Base-by-base conservation (phyloP, 768 basidiomycete genomes). In the Suillus luteus region DNA sequence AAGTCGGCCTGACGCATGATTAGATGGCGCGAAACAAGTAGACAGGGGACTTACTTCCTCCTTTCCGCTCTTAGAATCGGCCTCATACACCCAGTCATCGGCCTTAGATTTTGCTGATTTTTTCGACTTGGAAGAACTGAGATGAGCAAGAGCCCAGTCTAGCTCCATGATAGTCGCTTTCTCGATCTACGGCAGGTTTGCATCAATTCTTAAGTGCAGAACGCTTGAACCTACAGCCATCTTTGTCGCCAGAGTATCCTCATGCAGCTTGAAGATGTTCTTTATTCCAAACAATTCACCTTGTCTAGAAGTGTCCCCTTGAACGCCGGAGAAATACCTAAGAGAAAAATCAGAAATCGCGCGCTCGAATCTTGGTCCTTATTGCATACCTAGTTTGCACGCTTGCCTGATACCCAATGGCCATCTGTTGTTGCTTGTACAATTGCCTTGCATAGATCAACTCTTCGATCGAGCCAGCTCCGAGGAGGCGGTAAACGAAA, bases 401-500 rank as follows among this genome's bases (percentile, higher is more conserved):
- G 68, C 90, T 92, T 1, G 90, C 90, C 65, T 90, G 85, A 72
- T 95, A 95, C 0, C 87, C 93, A 54, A 94, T 93, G n/a, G 86
- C 86, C 91, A 94, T 94, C 70, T 93, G 91, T 71, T 96, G 95
- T 67, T 95, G 93, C 72, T 96, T 96, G 77, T 95, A 95, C 24
- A 96, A 85, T 71, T 96, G 94, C 14, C 93, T 86, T 0, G 91
- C 91, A 69, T 95, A 95, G 22, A 95, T 93, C 49, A 93, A 76
- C 72, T 96, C 93, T 70, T 95, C 93, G 14, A 95, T 82, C 8
- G 92, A 92, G 3, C 95, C 94, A 3, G 93, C 92, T 1, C 91
- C 93, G 17, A 96, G 80, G 8, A 96, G 81, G 41, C 95, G 85
- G 69, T 87, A 93, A 1, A 96, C 93, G 1, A 85, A 81, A 24